These are phyloP conservation scores for Galerina marginata DNA, from an alignment of 768 basidiomycete species.

Conservation along the genomic window DNA sequence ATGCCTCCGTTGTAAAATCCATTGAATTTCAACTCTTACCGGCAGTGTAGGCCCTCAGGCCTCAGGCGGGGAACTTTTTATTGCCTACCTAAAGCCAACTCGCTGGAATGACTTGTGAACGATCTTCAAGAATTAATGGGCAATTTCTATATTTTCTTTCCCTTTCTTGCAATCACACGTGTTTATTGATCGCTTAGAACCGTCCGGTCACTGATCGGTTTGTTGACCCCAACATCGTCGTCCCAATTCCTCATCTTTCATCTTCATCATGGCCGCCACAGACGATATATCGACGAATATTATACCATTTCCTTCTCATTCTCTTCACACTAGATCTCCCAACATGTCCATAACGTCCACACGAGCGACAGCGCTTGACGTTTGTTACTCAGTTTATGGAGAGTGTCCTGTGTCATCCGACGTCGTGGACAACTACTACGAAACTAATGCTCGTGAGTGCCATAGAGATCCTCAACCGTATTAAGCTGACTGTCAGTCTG, in stretches of 20 bases:
- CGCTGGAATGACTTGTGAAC: too few relatives aligned
- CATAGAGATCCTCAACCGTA: slow-evolving; percentile 12
- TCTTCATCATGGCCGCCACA: slow-evolving; percentile 19
- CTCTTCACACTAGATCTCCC: slow-evolving; percentile 27
- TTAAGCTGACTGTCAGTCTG: slow-evolving; percentile 21
- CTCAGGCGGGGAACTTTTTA: too few relatives aligned
- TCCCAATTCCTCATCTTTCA: background rate
- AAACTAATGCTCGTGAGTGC: slow-evolving; percentile 68
- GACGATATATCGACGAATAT: slow-evolving; percentile 16
- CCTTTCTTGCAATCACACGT: background rate
- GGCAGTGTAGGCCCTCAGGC: too few relatives aligned
- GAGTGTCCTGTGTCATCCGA: slow-evolving; percentile 56
- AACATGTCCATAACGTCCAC: slow-evolving; percentile 46
- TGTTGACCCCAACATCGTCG: background rate
- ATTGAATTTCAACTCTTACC: too few relatives aligned
- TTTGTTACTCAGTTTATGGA: slow-evolving; percentile 74
- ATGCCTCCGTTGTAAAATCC: too few relatives aligned
- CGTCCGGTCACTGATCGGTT: too few relatives aligned
- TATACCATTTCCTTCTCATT: slow-evolving; percentile 25
- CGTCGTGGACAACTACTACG: slow-evolving; percentile 67
- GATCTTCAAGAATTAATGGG: too few relatives aligned
- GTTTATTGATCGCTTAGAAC: background rate
- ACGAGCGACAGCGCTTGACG: slow-evolving; percentile 67
- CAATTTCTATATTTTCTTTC: too few relatives aligned
- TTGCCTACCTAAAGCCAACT: too few relatives aligned